A percentile compares a stretch with the other conserved stretches of the same genome.
Evolutionary conservation across 31 red algal species (phyloP).

Genomic region (Odonthalia washingtoniensis): DNA sequence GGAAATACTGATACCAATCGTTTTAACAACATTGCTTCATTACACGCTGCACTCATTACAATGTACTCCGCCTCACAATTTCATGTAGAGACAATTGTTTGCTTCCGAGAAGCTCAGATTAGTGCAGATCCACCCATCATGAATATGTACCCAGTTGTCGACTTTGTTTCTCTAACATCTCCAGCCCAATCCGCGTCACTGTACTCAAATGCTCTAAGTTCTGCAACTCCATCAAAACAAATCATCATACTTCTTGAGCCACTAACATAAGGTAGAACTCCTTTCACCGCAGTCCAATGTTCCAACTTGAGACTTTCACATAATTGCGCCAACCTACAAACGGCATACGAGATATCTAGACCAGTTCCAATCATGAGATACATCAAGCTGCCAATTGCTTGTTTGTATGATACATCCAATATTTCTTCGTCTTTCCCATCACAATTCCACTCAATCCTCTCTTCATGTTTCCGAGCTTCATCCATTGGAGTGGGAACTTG

Average conservation of each 20-base stretch:
- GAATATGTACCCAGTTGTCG: constrained; percentile 20
- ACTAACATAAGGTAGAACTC: constrained; percentile 9
- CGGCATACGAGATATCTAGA: constrained; percentile 44
- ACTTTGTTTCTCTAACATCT: not conserved
- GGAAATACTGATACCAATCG: not conserved
- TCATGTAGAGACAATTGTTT: constrained; percentile 16
- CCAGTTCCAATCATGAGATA: constrained; percentile 38
- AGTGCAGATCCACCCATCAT: not conserved
- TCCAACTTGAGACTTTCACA: not conserved
- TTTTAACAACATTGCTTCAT: not conserved
- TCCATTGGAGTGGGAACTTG: constrained; percentile 25
- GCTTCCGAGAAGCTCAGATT: constrained; percentile 24
- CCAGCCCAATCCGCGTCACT: constrained; percentile 40
- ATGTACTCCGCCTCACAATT: constrained; percentile 35
- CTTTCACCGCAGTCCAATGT: constrained; percentile 43
- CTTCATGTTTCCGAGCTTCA: not conserved
- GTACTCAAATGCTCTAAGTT: not conserved
- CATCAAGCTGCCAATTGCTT: constrained; percentile 47
- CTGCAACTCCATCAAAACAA: not conserved
- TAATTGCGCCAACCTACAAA: constrained; percentile 24
- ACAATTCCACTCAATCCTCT: constrained; percentile 13
- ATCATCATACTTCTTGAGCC: not conserved
- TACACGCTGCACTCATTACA: not conserved
- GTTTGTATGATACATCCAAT: not conserved
- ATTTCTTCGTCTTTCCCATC: not conserved